Conservation (phyloP, 106 monocot genomes). For the Platanthera guangdongensis region DNA sequence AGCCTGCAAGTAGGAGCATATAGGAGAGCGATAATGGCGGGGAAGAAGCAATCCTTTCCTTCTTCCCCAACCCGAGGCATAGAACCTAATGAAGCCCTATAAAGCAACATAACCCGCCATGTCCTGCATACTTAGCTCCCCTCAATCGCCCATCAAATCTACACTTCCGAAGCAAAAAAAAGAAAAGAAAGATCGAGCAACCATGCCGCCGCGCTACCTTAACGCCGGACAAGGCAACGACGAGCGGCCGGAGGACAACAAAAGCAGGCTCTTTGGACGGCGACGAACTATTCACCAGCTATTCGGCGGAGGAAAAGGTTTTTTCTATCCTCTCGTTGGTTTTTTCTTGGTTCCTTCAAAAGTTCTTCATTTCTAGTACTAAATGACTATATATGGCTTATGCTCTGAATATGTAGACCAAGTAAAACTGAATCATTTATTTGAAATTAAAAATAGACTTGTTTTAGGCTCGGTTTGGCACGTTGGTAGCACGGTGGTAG, state of each 20-base stretch:
- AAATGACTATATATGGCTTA: no score
- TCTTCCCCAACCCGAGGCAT: neutral
- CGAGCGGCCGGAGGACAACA: neutral
- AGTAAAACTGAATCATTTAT: no score
- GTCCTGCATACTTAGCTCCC: neutral
- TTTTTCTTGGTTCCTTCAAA: no score
- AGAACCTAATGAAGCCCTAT: neutral
- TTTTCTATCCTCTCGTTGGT: neutral
- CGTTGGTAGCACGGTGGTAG: no score
- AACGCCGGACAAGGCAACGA: neutral
- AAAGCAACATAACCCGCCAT: neutral
- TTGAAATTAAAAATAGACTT: no score
- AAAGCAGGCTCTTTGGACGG: slow-evolving; percentile 11
- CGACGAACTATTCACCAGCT: slow-evolving; percentile 5
- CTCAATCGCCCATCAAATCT: neutral
- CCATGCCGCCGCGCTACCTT: neutral
- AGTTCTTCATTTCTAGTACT: no score
- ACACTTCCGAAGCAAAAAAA: neutral
- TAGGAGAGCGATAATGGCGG: neutral
- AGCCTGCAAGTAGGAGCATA: neutral
- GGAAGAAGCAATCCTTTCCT: slow-evolving; percentile 13
- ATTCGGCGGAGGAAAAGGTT: slow-evolving; percentile 19
- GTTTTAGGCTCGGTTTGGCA: no score
- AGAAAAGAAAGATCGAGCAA: neutral
- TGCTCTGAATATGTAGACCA: no score